Percentiles rank a stretch among this genome's conserved stretches.
These are phyloP conservation scores for Dunaliella sp. DNA, from an alignment of 139 green algal species.

Conservation along the genomic window DNA sequence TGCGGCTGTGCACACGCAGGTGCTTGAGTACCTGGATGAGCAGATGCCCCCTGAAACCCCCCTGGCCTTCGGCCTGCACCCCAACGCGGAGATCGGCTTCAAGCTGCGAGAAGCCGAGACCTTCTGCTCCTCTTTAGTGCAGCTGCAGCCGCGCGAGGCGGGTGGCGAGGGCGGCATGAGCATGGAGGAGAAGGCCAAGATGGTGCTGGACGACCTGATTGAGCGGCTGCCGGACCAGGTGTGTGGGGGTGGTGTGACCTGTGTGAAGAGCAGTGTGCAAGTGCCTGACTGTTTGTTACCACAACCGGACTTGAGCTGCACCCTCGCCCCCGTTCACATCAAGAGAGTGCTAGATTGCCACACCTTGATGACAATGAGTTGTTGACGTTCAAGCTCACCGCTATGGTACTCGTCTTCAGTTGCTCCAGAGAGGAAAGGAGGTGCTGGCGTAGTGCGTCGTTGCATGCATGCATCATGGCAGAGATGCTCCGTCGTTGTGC, in stretches of 20 bases:
- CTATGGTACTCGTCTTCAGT: too few species aligned
- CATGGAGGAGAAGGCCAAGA: slow-evolving; percentile 82
- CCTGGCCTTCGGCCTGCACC: slow-evolving; percentile 83
- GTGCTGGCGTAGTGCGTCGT: too few species aligned
- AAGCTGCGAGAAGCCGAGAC: slow-evolving; percentile 81
- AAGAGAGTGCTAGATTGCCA: too few species aligned
- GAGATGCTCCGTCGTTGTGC: too few species aligned
- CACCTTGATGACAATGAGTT: too few species aligned
- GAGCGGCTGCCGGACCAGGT: slow-evolving; percentile 71
- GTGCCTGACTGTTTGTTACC: too few species aligned
- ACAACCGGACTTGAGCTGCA: too few species aligned
- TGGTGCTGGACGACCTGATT: slow-evolving; percentile 82
- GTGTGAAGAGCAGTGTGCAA: too few species aligned
- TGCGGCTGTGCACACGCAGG: slow-evolving; percentile 48
- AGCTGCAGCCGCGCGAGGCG: slow-evolving; percentile 70
- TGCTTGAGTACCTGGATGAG: slow-evolving; percentile 81
- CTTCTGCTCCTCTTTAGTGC: slow-evolving; percentile 71
- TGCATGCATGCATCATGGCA: too few species aligned
- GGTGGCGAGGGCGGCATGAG: slow-evolving; percentile 63
- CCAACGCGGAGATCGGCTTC: slow-evolving; percentile 92
- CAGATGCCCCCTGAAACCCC: slow-evolving; percentile 78
- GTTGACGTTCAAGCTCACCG: too few species aligned
- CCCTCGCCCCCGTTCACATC: too few species aligned
- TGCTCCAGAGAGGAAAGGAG: too few species aligned
- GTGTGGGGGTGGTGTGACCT: not conserved